Evolutionary conservation across 1,284 basidiomycete species (phyloP), one percentile per base, ranked within the genome.

Genomic region (Bjerkandera adusta): DNA sequence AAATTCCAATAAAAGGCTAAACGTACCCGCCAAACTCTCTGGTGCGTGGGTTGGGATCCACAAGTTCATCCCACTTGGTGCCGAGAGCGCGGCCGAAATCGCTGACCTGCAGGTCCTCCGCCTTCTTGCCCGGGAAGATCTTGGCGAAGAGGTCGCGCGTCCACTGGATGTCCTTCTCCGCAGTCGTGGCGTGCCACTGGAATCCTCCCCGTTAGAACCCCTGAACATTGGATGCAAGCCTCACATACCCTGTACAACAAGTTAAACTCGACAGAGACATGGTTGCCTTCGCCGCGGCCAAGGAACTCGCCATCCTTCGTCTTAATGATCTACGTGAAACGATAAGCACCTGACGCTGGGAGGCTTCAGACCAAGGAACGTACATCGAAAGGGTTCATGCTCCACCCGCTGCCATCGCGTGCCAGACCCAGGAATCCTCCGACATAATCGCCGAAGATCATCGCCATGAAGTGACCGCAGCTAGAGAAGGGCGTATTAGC

Each of bases 231-330:
- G 13, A n/a, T 11, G 15, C 25, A 46, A n/a, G 3, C 21, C 3
- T 8, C 15, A 54, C 60, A 46, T 55, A 62, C 60, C 36, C 79
- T 69, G 61, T 88, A 89, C 12, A 88, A 66, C 5, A 85, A 66
- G 57, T 86, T 88, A 66, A 88, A 88, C 62, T 91, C 89, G 41
- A 89, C 64, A 0, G 84, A 83, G 50, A 79, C 76, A 37, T 77
- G 78, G 57, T 90, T 91, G 32, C 89, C 88, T 57, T 80, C 69
- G 20, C 88, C 88, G 13, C 78, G 75, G 24, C 75, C 72, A n/a
- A 77, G 63, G 49, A 77, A 63, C 7, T 70, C 66, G 52, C 81
- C 77, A 50, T 69, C 53, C 0, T 56, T 1, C 12, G 70, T 68
- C 44, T 79, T 74, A 50, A 75, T 74, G 22, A 66, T 59, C 79